Evolutionary conservation across 2,329 filamentous ascomycete species (phyloP), one percentile per base, ranked within the genome.

Genomic region (Colletotrichum sp.): DNA sequence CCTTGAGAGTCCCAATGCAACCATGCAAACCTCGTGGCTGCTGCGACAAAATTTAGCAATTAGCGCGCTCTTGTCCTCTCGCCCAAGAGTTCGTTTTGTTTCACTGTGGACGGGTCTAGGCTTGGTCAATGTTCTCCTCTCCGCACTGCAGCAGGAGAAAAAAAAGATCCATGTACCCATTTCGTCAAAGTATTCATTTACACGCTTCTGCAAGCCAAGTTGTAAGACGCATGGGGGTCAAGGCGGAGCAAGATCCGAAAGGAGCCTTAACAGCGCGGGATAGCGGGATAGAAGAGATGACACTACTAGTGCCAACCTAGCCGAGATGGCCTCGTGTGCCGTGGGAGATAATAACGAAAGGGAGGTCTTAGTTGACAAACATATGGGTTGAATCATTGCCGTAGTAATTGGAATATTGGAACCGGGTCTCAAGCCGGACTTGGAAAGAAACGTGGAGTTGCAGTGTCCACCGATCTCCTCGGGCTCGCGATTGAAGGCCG

Each of bases 81-180:
- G 18, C 54, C 62, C 68, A 74, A 74, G 57, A 74, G 57, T 66
- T 21, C 72, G 72, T 74, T 74, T 74, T 66, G 72, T 74, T 74
- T 74, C 72, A 74, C 63, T 34, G 57, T 63, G 57, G 43, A 59
- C 63, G 55, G 62, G 68, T 38, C 68, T 58, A 63, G 68, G 69
- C 63, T 72, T 67, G 62, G 57, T 66, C 66, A 62, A 71, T 51
- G 11, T 72, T 71, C 68, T 67, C 31, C 18, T 34, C 38, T 57
- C 57, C 66, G 57, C 58, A 31, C 38, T 27, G 31, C 57, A 36
- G 66, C 18, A 67, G 63, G 43, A 51, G n/a, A 12, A 11, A 21
- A 47, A 47, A 21, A 51, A 51, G n/a, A 51, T 6, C 47, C 47
- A 36, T 33, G 66, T 59, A 29, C 34, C 29, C 34, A 61, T 51